Base-by-base conservation (phyloP, 257 asterid species). In the Solanum arcanum region DNA sequence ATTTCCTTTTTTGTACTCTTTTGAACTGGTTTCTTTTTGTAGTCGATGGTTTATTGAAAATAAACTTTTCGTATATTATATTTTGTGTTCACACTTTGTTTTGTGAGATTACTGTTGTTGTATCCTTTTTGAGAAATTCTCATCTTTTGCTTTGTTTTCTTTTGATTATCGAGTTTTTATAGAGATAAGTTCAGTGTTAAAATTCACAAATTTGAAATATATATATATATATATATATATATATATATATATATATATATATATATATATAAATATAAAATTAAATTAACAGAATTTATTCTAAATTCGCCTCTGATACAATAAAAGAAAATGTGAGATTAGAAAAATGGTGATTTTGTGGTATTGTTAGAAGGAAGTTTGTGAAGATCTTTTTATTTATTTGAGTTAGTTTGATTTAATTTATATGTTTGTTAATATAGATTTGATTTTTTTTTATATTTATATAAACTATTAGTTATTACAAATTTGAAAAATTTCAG, bases 11-110 rank as follows among this genome's bases (percentile, higher is more conserved):
- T 14, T 66, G 5, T 70, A 31, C 42, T 16, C 37, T 66, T 27
- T 27, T 66, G 35, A 66, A 25, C 2, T 60, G 68, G 1, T 18
- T 31, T 15, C 9, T 69, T 3, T 7, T 15, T 3, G 3, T 12
- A 15, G 21, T 29, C 1, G 12, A 69, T 0, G 0, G 0, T 69
- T 29, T 29, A 29, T 14, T 14, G 0, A 29, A 25, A 29, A 69
- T 4, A 37, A 0, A 15, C 4, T 29, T 7, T 69, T 25, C 2
- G 1, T 5, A 0, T 25, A 25, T n/a, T 23, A 5, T 64, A 11
- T 64, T 1, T 12, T 27, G 1, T 27, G 1, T 68, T 2, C 5
- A 1, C 1, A 12, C 6, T 7, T 68, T 0, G 3, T 29, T 70
- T 31, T 70, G 7, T 31, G 13, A 70, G 11, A 15, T 31, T 31